Percentiles rank a stretch among this genome's conserved stretches.
phyloP scores from a whole-genome alignment of 2,329 filamentous ascomycete genomes.

The Pseudopyricularia cyperi region DNA sequence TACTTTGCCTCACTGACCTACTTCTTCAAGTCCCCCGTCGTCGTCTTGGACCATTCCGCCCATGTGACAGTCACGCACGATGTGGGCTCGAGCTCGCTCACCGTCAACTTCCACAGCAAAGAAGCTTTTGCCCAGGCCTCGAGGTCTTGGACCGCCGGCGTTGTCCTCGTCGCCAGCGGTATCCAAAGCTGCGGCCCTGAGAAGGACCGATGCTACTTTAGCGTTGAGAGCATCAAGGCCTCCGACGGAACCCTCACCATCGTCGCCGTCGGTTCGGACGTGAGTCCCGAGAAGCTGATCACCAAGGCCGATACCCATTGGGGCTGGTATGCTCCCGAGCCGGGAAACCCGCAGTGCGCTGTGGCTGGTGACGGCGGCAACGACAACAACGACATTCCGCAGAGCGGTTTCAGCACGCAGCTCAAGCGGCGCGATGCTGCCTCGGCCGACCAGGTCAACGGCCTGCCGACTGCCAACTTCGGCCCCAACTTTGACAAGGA shows the following conservation, averaged over 20 bases:
- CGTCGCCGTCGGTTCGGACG: background rate
- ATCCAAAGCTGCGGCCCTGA: background rate
- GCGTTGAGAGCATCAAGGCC: background rate
- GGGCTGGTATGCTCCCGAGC: background rate
- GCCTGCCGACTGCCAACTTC: slow-evolving; percentile 13
- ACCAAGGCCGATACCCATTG: background rate
- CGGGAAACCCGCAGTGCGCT: background rate
- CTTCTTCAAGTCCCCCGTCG: background rate
- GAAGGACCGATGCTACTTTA: slow-evolving; percentile 3
- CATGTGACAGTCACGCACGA: background rate
- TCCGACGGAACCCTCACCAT: background rate
- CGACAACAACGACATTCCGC: background rate
- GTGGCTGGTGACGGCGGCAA: background rate
- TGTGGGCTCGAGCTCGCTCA: background rate
- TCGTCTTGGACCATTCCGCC: background rate
- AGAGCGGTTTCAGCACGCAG: background rate
- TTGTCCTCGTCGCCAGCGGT: slow-evolving; percentile 6
- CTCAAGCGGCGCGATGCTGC: slow-evolving; percentile 4
- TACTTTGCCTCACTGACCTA: background rate
- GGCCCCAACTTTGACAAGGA: slow-evolving; percentile 14
- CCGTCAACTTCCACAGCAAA: background rate
- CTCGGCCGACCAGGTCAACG: slow-evolving; percentile 11
- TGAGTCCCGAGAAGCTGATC: background rate
- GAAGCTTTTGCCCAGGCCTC: background rate
- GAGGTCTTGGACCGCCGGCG: background rate